Evolutionary conservation across 2,329 filamentous ascomycete species (phyloP).

Genomic region (Xylariaceae sp.): DNA sequence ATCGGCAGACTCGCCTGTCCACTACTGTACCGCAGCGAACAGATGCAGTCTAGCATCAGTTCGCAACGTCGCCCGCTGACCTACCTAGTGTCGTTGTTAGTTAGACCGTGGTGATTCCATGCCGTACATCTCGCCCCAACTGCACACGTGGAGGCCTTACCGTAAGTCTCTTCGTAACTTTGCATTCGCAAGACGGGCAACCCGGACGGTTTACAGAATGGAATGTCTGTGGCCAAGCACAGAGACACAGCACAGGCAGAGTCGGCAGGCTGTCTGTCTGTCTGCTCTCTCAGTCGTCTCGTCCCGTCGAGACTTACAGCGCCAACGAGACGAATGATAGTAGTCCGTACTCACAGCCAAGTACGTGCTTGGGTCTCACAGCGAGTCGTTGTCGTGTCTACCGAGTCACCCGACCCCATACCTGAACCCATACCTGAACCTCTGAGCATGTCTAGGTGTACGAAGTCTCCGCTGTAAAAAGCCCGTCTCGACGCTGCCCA

Average conservation of each 20-base stretch:
- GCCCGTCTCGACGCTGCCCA: slow-evolving; percentile 1
- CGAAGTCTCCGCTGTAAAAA: slow-evolving; percentile 10
- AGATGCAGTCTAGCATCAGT: slow-evolving; percentile 1
- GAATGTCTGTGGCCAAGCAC: neutral
- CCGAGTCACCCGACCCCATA: slow-evolving; percentile 19
- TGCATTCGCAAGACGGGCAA: neutral
- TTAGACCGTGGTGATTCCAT: neutral
- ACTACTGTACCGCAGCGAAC: slow-evolving; percentile 8
- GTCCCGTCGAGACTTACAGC: slow-evolving; percentile 3
- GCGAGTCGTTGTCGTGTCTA: slow-evolving; percentile 11
- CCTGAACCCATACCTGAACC: neutral
- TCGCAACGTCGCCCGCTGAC: slow-evolving; percentile 1
- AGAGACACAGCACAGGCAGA: neutral
- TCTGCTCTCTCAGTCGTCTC: neutral
- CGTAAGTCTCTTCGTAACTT: neutral
- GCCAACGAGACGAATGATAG: neutral
- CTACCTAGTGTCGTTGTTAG: neutral
- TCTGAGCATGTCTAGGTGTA: slow-evolving; percentile 15
- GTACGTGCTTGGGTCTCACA: slow-evolving; percentile 13
- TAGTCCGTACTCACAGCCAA: neutral
- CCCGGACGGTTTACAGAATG: neutral
- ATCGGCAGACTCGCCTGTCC: neutral
- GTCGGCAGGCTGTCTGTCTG: neutral
- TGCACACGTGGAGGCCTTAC: slow-evolving; percentile 9
- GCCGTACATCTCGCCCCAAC: neutral